Evolutionary conservation across 164 flowering plant species (phyloP).

Genomic region (Vitis rupestris): DNA sequence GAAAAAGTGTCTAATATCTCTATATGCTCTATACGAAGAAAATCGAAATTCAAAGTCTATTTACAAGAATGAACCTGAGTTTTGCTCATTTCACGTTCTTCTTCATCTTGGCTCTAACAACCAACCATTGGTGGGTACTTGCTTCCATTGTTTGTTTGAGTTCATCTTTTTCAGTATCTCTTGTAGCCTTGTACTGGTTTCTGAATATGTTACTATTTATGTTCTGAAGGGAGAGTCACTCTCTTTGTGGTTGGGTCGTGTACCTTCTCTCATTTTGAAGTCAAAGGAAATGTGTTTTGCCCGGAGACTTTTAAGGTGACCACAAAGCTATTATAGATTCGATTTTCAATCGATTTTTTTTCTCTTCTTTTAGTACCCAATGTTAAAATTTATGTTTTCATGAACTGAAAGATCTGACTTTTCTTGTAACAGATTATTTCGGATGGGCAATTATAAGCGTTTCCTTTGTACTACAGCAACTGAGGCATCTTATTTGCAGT

Average conservation of each 20-base stretch:
- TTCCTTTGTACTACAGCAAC: conserved; percentile 67
- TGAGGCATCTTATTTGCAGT: conserved; percentile 67
- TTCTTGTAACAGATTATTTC: conserved; percentile 41
- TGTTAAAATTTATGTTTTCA: not conserved
- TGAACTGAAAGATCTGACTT: conserved; percentile 3
- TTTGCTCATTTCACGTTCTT: conserved; percentile 70
- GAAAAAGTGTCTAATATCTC: conserved; percentile 53
- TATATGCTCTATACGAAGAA: conserved; percentile 55
- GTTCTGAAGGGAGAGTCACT: conserved; percentile 68
- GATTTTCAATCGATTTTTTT: not conserved
- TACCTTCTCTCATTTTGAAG: conserved; percentile 46
- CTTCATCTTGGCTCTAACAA: conserved; percentile 65
- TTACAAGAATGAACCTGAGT: conserved; percentile 67
- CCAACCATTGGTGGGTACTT: conserved; percentile 47
- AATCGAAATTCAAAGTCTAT: conserved; percentile 35
- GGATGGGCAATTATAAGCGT: conserved; percentile 60
- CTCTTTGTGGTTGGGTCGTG: conserved; percentile 60
- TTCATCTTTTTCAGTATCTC: not conserved
- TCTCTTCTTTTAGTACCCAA: not conserved
- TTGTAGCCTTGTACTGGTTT: not conserved
- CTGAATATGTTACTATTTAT: conserved; percentile 9
- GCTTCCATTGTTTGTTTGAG: conserved; percentile 1
- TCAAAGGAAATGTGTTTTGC: conserved; percentile 77
- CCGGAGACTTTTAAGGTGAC: conserved; percentile 62
- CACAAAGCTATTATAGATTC: not conserved